A percentile compares a stretch with the other conserved stretches of the same genome.
These are phyloP conservation scores for Cercospora beticola DNA, from an alignment of 2,329 filamentous ascomycete species.

Conservation along the genomic window DNA sequence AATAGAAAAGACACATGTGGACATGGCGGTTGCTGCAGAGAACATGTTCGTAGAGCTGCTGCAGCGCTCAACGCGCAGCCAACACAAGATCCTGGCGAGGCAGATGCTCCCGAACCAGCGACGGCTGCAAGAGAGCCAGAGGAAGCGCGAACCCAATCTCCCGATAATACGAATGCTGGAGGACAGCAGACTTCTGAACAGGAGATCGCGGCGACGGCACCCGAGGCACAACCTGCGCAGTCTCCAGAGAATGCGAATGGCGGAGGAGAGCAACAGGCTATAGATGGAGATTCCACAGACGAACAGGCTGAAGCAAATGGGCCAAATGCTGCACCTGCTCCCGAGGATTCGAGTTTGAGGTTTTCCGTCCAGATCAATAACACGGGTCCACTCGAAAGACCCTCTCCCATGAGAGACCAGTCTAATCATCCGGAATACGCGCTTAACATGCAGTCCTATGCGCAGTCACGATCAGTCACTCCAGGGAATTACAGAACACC, in stretches of 20 bases:
- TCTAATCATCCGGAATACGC: not conserved
- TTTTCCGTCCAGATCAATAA: not conserved
- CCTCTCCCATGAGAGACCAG: not conserved
- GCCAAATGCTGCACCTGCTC: not conserved
- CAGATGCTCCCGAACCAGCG: not conserved
- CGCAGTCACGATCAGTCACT: not conserved
- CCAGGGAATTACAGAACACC: not conserved
- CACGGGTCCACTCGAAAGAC: not conserved
- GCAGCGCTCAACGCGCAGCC: not conserved
- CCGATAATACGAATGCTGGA: not conserved
- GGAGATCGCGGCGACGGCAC: not conserved
- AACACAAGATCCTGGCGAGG: not conserved
- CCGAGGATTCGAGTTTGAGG: fast-evolving
- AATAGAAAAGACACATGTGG: not conserved
- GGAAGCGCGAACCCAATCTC: not conserved
- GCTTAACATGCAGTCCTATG: not conserved
- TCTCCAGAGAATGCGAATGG: not conserved
- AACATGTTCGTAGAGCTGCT: not conserved
- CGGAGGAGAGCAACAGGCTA: not conserved
- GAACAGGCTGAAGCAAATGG: no score
- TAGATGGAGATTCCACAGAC: no score
- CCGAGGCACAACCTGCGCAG: not conserved
- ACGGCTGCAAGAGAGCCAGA: not conserved
- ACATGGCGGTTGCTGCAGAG: not conserved
- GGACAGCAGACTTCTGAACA: not conserved